phyloP scores from a whole-genome alignment of 148 eudicot genomes.

The Nyssa sinensis region DNA sequence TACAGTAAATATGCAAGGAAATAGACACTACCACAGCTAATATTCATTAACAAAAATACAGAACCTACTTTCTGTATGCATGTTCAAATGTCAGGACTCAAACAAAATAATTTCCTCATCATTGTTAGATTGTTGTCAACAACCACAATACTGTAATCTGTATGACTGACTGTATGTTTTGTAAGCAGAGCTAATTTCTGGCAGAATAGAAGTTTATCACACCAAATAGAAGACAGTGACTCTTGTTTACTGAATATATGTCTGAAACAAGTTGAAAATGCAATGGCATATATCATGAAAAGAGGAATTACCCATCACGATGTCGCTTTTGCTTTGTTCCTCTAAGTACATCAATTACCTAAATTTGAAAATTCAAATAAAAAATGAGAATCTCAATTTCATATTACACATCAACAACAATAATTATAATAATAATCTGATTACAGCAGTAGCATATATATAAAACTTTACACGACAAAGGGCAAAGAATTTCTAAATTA shows the following conservation, averaged over 20 bases:
- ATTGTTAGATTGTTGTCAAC: background rate
- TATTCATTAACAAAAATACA: background rate
- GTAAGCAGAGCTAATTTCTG: background rate
- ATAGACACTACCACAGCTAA: background rate
- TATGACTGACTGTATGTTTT: no score
- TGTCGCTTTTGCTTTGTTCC: constrained; percentile 68
- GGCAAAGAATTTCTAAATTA: background rate
- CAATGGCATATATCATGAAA: constrained; percentile 5
- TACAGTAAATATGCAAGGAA: background rate
- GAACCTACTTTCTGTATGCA: background rate
- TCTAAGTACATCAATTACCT: constrained; percentile 73
- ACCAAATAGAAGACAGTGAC: background rate
- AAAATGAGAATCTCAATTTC: background rate
- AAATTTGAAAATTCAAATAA: constrained; percentile 2
- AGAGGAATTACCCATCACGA: constrained; percentile 73
- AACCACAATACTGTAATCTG: background rate
- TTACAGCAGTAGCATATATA: background rate
- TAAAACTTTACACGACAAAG: background rate
- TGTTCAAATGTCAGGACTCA: background rate
- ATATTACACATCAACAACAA: background rate
- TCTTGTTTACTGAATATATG: background rate
- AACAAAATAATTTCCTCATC: background rate
- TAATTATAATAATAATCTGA: no score
- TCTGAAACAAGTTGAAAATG: background rate
- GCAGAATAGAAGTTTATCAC: background rate